phyloP scores from a whole-genome alignment of 2,329 filamentous ascomycete genomes.

The Sphaerostilbella broomeana region DNA sequence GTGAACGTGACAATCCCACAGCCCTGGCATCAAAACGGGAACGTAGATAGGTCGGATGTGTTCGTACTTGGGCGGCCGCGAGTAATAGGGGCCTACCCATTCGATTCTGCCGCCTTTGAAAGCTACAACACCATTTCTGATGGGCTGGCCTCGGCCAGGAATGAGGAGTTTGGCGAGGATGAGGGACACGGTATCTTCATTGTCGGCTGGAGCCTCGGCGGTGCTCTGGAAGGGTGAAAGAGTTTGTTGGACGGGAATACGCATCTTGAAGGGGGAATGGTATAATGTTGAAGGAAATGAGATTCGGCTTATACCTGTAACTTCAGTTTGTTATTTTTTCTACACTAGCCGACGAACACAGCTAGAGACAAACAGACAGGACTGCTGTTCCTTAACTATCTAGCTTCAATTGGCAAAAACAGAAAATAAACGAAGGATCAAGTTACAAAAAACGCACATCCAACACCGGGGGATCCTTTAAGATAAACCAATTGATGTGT shows the following conservation, averaged over 20 bases:
- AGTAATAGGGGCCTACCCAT: slow-evolving; percentile 27
- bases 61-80: slow-evolving; percentile 14
- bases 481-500: no score
- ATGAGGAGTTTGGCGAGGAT: slow-evolving; percentile 29
- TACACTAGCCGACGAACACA: no score
- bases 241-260: slow-evolving; percentile 9
- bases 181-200: slow-evolving; percentile 11
- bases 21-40: slow-evolving; percentile 41
- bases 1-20: slow-evolving; percentile 49
- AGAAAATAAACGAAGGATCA: no score
- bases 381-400: no score
- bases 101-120: slow-evolving; percentile 31
- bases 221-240: slow-evolving; percentile 9
- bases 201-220: slow-evolving; percentile 2
- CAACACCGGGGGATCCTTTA: no score
- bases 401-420: no score
- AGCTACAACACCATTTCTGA: slow-evolving; percentile 28
- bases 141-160: slow-evolving; percentile 31
- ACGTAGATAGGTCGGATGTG: slow-evolving; percentile 30
- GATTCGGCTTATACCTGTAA: no score
- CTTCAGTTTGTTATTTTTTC: no score
- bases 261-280: slow-evolving; percentile 7
- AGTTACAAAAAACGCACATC: no score
- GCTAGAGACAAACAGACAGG: no score
- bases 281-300: no score